Conservation (phyloP, 2,329 filamentous ascomycete genomes). For the Aspergillaceae sp. region DNA sequence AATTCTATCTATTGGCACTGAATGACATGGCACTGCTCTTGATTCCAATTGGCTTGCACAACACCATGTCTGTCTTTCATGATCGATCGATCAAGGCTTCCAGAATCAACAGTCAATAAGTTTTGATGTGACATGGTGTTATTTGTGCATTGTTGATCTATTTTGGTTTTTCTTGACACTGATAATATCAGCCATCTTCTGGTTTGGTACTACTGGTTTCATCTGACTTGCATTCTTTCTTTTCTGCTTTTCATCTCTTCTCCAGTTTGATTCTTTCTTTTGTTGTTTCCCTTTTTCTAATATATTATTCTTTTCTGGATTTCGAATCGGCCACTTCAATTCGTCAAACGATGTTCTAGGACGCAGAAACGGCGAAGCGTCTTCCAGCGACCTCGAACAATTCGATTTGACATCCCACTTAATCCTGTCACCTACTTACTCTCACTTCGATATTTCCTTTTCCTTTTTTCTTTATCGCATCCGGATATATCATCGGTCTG, state of each 20-base stretch:
- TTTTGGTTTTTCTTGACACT: too few species aligned
- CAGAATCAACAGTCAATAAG: too few species aligned
- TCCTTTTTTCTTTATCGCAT: too few species aligned
- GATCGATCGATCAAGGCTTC: too few species aligned
- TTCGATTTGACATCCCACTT: neutral
- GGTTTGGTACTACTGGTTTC: neutral
- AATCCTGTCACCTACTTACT: neutral
- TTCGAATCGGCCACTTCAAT: neutral
- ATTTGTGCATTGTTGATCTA: too few species aligned
- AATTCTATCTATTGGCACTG: neutral
- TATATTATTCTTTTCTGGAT: neutral
- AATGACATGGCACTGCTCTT: neutral
- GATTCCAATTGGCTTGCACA: conserved; percentile 11
- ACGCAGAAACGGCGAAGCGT: too few species aligned
- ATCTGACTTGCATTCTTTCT: neutral
- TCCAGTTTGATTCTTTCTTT: neutral
- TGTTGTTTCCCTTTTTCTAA: neutral
- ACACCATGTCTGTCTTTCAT: conserved; percentile 5
- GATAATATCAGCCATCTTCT: too few species aligned
- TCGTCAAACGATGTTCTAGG: too few species aligned
- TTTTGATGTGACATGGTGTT: too few species aligned
- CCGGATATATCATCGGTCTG: neutral
- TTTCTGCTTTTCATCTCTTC: neutral
- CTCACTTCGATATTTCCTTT: too few species aligned
- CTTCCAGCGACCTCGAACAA: too few species aligned